phyloP scores from a whole-genome alignment of 2,329 filamentous ascomycete species.

The Ophiocordyceps camponoti-floridani region DNA sequence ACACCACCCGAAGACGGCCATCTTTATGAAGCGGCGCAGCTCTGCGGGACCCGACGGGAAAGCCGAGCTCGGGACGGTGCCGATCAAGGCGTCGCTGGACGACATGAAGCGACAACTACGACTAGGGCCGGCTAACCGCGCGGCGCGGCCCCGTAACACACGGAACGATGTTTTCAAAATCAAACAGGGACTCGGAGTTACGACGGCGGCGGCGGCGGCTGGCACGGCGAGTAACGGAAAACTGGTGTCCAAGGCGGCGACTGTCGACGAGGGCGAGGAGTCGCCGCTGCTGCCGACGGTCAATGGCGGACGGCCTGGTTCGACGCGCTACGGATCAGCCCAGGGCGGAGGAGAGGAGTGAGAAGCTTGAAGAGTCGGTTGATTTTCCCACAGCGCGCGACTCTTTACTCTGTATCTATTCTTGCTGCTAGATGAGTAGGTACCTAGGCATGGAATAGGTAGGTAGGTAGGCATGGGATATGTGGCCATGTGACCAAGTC shows the following conservation, averaged over 20 bases:
- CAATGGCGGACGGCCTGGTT: conserved; percentile 3
- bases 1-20: conserved; percentile 31
- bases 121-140: conserved; percentile 49
- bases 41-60: conserved; percentile 37
- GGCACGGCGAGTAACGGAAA: conserved; percentile 1
- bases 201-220: conserved; percentile 2
- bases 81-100: conserved; percentile 40
- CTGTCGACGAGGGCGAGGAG: conserved; percentile 2
- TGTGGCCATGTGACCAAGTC: no score
- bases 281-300: conserved; percentile 4
- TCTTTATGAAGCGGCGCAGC: conserved; percentile 40
- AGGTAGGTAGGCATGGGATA: background rate
- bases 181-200: conserved; percentile 24
- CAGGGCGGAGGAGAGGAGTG: conserved; percentile 1
- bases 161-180: conserved; percentile 48
- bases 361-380: background rate
- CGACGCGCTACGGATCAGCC: conserved; percentile 3
- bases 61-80: conserved; percentile 23
- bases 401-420: no score
- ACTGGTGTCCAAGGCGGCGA: conserved; percentile 1
- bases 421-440: no score
- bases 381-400: no score
- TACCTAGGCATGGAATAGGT: no score
- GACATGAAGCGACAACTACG: conserved; percentile 47
- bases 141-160: conserved; percentile 42